These are phyloP conservation scores for Ogataea degrootiae DNA, from an alignment of 805 yeast species.

Conservation along the genomic window DNA sequence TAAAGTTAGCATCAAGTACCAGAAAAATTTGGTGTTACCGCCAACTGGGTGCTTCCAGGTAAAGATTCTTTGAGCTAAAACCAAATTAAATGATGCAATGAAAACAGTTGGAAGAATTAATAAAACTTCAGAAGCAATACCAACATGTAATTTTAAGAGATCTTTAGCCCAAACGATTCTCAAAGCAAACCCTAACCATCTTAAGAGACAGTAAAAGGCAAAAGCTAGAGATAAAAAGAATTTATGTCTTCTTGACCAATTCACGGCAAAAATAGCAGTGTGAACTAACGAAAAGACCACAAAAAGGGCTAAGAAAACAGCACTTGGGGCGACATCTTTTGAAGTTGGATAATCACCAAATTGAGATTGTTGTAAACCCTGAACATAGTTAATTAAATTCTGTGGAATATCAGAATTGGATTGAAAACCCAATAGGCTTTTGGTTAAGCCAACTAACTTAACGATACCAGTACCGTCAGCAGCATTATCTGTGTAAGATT, in stretches of 20 bases:
- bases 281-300: slow-evolving; percentile 45
- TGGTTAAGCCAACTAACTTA: slow-evolving; percentile 29
- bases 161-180: slow-evolving; percentile 59
- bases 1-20: slow-evolving; percentile 43
- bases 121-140: slow-evolving; percentile 54
- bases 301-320: slow-evolving; percentile 52
- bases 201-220: slow-evolving; percentile 46
- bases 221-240: slow-evolving; percentile 54
- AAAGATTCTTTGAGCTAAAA: slow-evolving; percentile 67
- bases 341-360: slow-evolving; percentile 61
- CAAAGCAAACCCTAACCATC: slow-evolving; percentile 54
- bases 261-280: slow-evolving; percentile 39
- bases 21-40: slow-evolving; percentile 49
- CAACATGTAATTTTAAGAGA: slow-evolving; percentile 39
- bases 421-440: slow-evolving; percentile 16
- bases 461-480: slow-evolving; percentile 48
- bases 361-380: slow-evolving; percentile 40
- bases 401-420: slow-evolving; percentile 33
- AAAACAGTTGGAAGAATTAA: slow-evolving; percentile 54
- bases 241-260: slow-evolving; percentile 52
- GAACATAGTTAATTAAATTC: slow-evolving; percentile 32
- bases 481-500: slow-evolving; percentile 34
- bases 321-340: slow-evolving; percentile 56
- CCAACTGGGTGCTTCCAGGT: slow-evolving; percentile 75
- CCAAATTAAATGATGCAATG: slow-evolving; percentile 54